Base-by-base conservation (phyloP, 2,329 filamentous ascomycete species). In the Xylariaceae sp. region DNA sequence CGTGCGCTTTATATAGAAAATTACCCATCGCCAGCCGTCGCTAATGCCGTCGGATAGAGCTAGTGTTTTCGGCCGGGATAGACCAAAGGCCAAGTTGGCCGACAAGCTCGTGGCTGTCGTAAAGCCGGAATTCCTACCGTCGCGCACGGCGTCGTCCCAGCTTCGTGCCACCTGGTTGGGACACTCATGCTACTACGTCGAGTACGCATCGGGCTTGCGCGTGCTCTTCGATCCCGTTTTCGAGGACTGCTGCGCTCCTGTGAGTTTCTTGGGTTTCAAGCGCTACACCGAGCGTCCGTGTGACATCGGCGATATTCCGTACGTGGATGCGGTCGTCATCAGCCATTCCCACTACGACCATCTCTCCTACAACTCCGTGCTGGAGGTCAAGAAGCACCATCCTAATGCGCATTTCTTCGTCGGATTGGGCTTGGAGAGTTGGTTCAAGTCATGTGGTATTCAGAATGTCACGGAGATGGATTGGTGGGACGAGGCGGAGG, bases 211-310 rank as follows among this genome's bases (percentile, higher is more conserved):
- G 11, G 93, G 93, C 0, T 79, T 97, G 56, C 86, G 93, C 57
- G 90, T 96, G 2, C 83, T 97, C 2, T 97, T 96, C 72, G 93
- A 97, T 70, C 93, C 93, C 1, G 92, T 97, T 39, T 96, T 97
- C 66, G 90, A 93, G 72, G 85, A 91, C 63, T 86, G 90, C 67
- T 97, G 93, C 76, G 87, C 88, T 35, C 93, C 93, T 0, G 79
- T 93, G 66, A 80, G 79, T 44, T 86, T 85, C 65, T 69, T 89
- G 58, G 85, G 85, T 0, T 88, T 92, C 1, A 89, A 89, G 74
- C 82, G 93, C 53, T 96, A 84, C 74, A 96, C 92, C 0, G 80
- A 86, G 18, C 80, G 81, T 59, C 90, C 93, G 0, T 96, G 92
- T 73, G 74, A 86, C 57, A 83, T 96, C 63, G 80, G 83, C 54